These are phyloP conservation scores for Arthrobotrys sphaeroides DNA, from an alignment of 2,329 filamentous ascomycete species.

Conservation along the genomic window DNA sequence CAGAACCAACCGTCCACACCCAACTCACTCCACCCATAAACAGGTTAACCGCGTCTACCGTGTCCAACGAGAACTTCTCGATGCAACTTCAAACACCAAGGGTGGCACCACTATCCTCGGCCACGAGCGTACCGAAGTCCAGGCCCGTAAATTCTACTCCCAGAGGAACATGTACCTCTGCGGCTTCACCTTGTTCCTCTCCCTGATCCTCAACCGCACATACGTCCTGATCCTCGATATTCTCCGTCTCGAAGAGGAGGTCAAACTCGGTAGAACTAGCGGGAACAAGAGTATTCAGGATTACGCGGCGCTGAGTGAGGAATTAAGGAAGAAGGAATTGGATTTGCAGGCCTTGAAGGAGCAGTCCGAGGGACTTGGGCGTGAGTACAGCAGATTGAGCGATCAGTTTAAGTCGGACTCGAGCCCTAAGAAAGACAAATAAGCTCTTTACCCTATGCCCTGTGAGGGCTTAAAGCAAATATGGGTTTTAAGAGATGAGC, in stretches of 20 bases:
- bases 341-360: constrained; percentile 91
- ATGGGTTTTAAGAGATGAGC: neutral
- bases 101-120: constrained; percentile 76
- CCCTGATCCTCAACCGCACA: constrained; percentile 97
- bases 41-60: constrained; percentile 83
- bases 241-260: constrained; percentile 88
- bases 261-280: constrained; percentile 79
- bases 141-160: constrained; percentile 99
- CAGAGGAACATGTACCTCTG: constrained; percentile 99
- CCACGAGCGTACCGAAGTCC: constrained; percentile 95
- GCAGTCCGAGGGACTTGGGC: constrained; percentile 82
- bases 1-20: neutral
- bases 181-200: constrained; percentile 98
- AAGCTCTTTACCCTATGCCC: neutral
- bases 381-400: constrained; percentile 85
- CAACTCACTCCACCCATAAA: neutral
- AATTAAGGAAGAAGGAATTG: constrained; percentile 77
- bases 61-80: constrained; percentile 86
- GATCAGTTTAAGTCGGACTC: constrained; percentile 72
- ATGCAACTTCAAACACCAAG: constrained; percentile 58
- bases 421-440: constrained; percentile 68
- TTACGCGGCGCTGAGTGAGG: constrained; percentile 72
- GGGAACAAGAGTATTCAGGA: constrained; percentile 64
- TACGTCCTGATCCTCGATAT: constrained; percentile 96
- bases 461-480: neutral